phyloP scores from a whole-genome alignment of 2,329 filamentous ascomycete species.

The Fonsecaea monophora region DNA sequence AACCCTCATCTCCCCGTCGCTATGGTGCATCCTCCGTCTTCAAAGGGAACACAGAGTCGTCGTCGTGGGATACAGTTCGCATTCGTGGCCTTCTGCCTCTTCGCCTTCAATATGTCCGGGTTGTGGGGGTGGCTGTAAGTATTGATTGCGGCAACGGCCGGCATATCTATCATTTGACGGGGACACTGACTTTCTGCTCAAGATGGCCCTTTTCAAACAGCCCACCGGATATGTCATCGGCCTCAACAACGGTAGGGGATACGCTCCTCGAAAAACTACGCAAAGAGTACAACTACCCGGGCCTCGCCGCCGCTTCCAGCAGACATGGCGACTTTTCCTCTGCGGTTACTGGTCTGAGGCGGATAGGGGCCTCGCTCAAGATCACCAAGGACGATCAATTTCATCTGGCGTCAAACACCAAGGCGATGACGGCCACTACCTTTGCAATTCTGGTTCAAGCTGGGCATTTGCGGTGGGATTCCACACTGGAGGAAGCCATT shows the following conservation, averaged over 20 bases:
- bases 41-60: background rate
- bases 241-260: background rate
- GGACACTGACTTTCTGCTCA: background rate
- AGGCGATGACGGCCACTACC: constrained; percentile 20
- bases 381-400: constrained; percentile 5
- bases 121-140: background rate
- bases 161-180: background rate
- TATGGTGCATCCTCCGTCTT: background rate
- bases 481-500: constrained; percentile 10
- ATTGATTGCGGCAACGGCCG: background rate
- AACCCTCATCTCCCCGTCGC: background rate
- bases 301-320: background rate
- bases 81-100: background rate
- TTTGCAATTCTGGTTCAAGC: constrained; percentile 11
- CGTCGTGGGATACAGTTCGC: background rate
- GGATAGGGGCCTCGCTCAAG: background rate
- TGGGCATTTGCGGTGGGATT: constrained; percentile 11
- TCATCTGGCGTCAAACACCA: constrained; percentile 16
- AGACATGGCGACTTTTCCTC: background rate
- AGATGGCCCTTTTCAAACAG: background rate
- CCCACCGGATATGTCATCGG: background rate
- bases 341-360: background rate
- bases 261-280: constrained; percentile 3
- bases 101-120: background rate
- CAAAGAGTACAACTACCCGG: background rate